Conservation (phyloP, 768 basidiomycete genomes). For the Chalciporus sphaerocephalus region DNA sequence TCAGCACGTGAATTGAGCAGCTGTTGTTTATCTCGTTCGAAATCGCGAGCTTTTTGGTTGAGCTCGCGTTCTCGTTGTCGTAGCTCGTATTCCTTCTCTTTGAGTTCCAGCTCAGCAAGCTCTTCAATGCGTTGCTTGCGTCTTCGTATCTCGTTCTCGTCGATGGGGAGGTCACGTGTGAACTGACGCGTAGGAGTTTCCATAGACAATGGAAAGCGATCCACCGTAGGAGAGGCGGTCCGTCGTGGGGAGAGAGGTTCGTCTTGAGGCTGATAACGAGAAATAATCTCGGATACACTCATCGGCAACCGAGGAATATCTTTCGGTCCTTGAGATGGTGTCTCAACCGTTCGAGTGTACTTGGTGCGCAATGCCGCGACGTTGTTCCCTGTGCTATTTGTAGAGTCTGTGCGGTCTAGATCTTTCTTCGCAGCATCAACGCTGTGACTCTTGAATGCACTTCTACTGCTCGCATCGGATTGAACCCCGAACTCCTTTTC, state of each 20-base stretch:
- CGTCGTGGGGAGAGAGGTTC: slow-evolving; percentile 40
- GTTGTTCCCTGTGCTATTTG: slow-evolving; percentile 49
- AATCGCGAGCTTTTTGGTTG: slow-evolving; percentile 47
- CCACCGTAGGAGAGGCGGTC: slow-evolving; percentile 33
- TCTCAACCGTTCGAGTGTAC: slow-evolving; percentile 52
- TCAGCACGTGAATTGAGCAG: slow-evolving; percentile 34
- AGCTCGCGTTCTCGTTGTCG: slow-evolving; percentile 53
- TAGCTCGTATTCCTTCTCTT: slow-evolving; percentile 53
- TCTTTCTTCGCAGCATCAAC: slow-evolving; percentile 31
- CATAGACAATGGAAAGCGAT: slow-evolving; percentile 23
- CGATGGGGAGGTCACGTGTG: slow-evolving; percentile 15
- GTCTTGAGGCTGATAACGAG: slow-evolving; percentile 51
- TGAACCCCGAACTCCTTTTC: slow-evolving; percentile 36
- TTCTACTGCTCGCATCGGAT: slow-evolving; percentile 12
- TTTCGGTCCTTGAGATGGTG: slow-evolving; percentile 51
- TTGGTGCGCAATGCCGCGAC: slow-evolving; percentile 68
- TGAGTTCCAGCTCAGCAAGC: slow-evolving; percentile 46
- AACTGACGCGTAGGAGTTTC: slow-evolving; percentile 20
- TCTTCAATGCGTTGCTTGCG: slow-evolving; percentile 46
- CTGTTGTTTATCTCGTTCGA: slow-evolving; percentile 52
- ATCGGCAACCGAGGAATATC: slow-evolving; percentile 61
- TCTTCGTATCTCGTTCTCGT: slow-evolving; percentile 27
- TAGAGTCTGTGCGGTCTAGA: slow-evolving; percentile 51
- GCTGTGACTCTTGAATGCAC: slow-evolving; percentile 25
- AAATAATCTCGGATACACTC: slow-evolving; percentile 61